Conservation (phyloP, 2,329 filamentous ascomycete genomes). For the Calonectria pseudoturangicola region DNA sequence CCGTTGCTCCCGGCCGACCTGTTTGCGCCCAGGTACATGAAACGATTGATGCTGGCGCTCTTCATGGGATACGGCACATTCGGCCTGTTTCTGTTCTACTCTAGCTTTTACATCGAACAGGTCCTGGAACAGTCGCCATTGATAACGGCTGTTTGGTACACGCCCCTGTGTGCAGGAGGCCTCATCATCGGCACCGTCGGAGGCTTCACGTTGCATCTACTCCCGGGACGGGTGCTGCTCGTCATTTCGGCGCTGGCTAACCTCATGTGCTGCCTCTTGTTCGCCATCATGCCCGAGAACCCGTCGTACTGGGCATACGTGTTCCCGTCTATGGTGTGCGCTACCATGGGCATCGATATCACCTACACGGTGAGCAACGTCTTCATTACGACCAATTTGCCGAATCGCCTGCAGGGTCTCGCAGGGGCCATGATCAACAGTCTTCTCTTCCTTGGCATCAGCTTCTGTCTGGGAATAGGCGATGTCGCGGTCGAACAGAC, state of each 20-base stretch:
- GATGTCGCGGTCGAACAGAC: slow-evolving; percentile 71
- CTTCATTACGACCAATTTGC: slow-evolving; percentile 79
- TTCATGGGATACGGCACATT: slow-evolving; percentile 73
- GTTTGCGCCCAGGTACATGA: slow-evolving; percentile 76
- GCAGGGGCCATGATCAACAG: slow-evolving; percentile 79
- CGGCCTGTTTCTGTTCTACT: slow-evolving; percentile 78
- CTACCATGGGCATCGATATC: slow-evolving; percentile 79
- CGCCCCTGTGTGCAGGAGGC: slow-evolving; percentile 76
- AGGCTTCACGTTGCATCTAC: slow-evolving; percentile 73
- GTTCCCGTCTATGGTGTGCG: slow-evolving; percentile 76
- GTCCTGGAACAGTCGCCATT: slow-evolving; percentile 72
- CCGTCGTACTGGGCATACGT: slow-evolving; percentile 78
- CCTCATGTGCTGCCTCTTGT: slow-evolving; percentile 70
- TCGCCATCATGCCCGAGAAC: slow-evolving; percentile 72
- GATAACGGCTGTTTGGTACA: slow-evolving; percentile 75
- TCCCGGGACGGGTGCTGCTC: slow-evolving; percentile 72
- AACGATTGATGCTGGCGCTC: slow-evolving; percentile 71
- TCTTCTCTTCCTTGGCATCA: slow-evolving; percentile 77
- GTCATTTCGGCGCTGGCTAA: slow-evolving; percentile 71
- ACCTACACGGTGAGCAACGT: slow-evolving; percentile 80
- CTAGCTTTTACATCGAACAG: slow-evolving; percentile 76
- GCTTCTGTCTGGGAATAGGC: slow-evolving; percentile 77
- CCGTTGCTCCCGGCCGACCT: slow-evolving; percentile 79
- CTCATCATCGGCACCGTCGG: slow-evolving; percentile 72
- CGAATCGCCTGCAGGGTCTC: slow-evolving; percentile 75